Percentiles rank a stretch among this genome's conserved stretches.
These are phyloP conservation scores for Malassezia dermatis DNA, from an alignment of 1,284 basidiomycete genomes.

Conservation along the genomic window DNA sequence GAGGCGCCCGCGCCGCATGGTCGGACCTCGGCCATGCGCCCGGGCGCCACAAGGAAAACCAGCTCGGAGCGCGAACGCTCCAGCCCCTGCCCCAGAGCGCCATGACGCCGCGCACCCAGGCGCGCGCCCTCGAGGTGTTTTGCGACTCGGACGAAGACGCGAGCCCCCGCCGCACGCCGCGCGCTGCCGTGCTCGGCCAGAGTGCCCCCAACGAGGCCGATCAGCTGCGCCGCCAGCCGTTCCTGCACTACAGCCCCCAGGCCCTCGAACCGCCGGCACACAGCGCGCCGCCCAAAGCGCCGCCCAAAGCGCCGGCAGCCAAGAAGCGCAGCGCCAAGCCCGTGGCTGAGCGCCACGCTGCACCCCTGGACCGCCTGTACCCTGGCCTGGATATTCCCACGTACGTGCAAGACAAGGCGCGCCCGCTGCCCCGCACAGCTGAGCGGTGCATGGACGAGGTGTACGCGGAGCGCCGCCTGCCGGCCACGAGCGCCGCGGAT, in stretches of 20 bases:
- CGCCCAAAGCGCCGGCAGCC: background rate
- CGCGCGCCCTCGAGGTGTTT: conserved; percentile 30
- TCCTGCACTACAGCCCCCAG: conserved; percentile 28
- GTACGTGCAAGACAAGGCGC: conserved; percentile 7
- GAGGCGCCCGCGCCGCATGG: conserved; percentile 20
- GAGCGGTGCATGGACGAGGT: conserved; percentile 38
- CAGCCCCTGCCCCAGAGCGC: background rate
- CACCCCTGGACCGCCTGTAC: conserved; percentile 33
- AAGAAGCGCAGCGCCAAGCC: conserved; percentile 1
- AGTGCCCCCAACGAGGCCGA: conserved; percentile 28
- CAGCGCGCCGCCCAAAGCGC: background rate
- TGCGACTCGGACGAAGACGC: conserved; percentile 51
- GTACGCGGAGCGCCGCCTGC: conserved; percentile 16
- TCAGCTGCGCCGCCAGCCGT: conserved; percentile 32
- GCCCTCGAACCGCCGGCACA: background rate
- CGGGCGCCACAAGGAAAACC: conserved; percentile 32
- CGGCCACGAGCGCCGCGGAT: conserved; percentile 19
- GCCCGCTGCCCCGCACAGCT: conserved; percentile 7
- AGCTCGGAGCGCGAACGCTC: background rate
- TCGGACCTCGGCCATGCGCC: conserved; percentile 25
- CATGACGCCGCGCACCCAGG: conserved; percentile 11
- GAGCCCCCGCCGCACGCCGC: background rate
- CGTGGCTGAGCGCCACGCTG: conserved; percentile 30
- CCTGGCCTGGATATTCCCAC: conserved; percentile 20
- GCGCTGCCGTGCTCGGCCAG: conserved; percentile 3